Base-by-base conservation (phyloP, 805 yeast species). In the Lipomyces anomalus region DNA sequence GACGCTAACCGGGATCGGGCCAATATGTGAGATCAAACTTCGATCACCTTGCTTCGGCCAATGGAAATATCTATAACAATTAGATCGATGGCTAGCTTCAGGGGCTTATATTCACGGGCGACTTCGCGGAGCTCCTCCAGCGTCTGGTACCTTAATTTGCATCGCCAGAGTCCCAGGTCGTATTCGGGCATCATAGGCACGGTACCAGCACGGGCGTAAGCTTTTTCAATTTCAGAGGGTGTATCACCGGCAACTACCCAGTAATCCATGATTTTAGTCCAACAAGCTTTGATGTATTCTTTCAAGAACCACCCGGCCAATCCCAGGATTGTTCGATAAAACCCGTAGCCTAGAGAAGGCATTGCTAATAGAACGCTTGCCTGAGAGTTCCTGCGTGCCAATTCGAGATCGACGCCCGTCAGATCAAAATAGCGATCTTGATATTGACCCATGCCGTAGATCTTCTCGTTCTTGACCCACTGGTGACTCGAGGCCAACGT, bases 1-100 rank as follows among this genome's bases (percentile, higher is more conserved):
- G n/a, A n/a, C n/a, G n/a, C n/a, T n/a, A n/a, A n/a, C n/a, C 56
- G 7, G 56, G 54, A 23, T 52, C 56, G 22, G 56, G 56, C 56
- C 54, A 52, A 37, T 43, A 52, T 6, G 44, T 43, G 9, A 43
- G 46, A 28, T 52, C 56, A 22, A 46, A 52, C 28, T 43, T 50
- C 56, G 54, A 50, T 50, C 56, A 4, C 56, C 56, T 33, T 52
- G 54, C 21, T 18, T 18, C 11, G 54, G 50, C 56, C 56, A 50
- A 28, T 52, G 56, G 40, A 50, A 50, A 35, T 37, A 52, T 52
- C 56, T 16, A 50, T 40, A 11, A 50, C 49, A 18, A 52, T 52
- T 16, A 52, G 44, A 24, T 50, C 56, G 11, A 50, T 44, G 13
- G 56, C 54, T 20, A 52, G 41, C 18, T 47, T 33, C n/a, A n/a